These are phyloP conservation scores for Zopfia rhizophila DNA, from an alignment of 2,329 filamentous ascomycete species.

Conservation along the genomic window DNA sequence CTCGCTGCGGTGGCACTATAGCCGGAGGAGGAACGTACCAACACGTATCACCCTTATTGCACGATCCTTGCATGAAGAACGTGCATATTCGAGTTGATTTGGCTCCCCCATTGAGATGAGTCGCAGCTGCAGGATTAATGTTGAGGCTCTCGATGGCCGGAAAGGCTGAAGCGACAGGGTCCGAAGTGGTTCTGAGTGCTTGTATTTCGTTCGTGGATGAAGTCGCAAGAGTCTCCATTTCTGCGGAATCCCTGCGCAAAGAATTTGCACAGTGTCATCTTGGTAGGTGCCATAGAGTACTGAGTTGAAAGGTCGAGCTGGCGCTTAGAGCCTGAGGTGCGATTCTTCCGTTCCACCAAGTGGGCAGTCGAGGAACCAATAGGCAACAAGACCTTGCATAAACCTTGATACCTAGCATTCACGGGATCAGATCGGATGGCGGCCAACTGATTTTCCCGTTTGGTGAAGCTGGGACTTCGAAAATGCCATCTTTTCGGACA, in stretches of 20 bases:
- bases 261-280: conserved; percentile 14
- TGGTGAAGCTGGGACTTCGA: too few species aligned
- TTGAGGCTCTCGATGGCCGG: conserved; percentile 1
- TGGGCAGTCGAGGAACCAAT: too few species aligned
- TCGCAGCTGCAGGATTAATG: not conserved
- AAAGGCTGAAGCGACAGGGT: not conserved
- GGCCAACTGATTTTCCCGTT: too few species aligned
- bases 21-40: not conserved
- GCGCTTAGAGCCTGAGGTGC: too few species aligned
- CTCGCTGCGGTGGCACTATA: too few species aligned
- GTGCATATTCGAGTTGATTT: not conserved
- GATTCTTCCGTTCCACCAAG: too few species aligned
- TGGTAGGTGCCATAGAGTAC: too few species aligned
- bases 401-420: too few species aligned
- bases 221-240: conserved; percentile 15
- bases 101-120: not conserved
- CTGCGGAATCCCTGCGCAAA: conserved; percentile 11
- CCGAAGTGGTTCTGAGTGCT: not conserved
- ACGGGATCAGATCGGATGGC: too few species aligned
- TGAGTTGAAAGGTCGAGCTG: too few species aligned
- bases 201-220: conserved; percentile 11
- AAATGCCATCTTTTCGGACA: too few species aligned
- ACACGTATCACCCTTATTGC: not conserved
- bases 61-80: not conserved
- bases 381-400: too few species aligned